Evolutionary conservation across 1,284 basidiomycete genomes (phyloP), one percentile per base, ranked within the genome.

Genomic region (Meira miltonrushii): DNA sequence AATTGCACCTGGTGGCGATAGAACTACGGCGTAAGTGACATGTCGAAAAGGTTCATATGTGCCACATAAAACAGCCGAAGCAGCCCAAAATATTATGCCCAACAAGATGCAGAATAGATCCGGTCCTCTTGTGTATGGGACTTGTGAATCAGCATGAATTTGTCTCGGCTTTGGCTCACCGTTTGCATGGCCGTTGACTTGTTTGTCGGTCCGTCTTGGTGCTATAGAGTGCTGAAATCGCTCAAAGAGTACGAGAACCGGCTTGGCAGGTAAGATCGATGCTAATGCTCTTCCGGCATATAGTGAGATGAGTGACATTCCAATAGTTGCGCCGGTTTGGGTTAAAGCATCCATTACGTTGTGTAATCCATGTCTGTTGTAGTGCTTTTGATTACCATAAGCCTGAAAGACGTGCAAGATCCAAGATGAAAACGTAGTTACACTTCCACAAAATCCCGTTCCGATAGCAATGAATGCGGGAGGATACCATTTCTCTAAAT

Each of bases 351-450:
- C 74, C 71, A 77, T 70, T 10, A 73, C 94, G 77, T 90, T 86
- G 68, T 86, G 83, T 43, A 97, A 82, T 55, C 90, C 88, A 56
- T 83, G 81, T 50, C 89, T 84, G 60, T 83, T 73, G 55, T 81
- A 84, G 12, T 82, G 79, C 13, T 81, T 79, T 15, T 83, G 80
- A 76, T 97, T 89, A 0, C 88, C 83, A 84, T 92, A 98, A 0
- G 92, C 88, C 53, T 84, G 80, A 74, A 94, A 98, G 1, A 92
- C 81, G 64, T 92, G 88, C 8, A 91, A 75, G 79, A 96, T 91
- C 94, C 95, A 98, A 15, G 87, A 85, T 3, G 92, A 95, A 80
- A 97, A 98, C 0, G 93, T 97, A 3, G 95, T 99, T 66, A 96
- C 80, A 4, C 90, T 94, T 1, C 94, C 95, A 73, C 94, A 97